These are phyloP conservation scores for Mortierella sp. DNA, from an alignment of 371 early-diverging fungal genomes.

Conservation along the genomic window DNA sequence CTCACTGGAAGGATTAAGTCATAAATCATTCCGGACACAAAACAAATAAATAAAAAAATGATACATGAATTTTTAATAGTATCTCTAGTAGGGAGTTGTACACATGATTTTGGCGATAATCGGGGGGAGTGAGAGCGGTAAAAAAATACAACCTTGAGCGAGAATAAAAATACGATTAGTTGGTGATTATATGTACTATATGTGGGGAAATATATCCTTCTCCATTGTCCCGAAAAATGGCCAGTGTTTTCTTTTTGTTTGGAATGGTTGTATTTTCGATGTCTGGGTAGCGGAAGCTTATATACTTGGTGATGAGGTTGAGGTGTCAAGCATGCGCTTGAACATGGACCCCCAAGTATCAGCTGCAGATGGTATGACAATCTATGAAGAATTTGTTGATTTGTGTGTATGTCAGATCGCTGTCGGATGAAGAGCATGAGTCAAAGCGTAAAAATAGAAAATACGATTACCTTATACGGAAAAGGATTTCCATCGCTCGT, in stretches of 20 bases:
- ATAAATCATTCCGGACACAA: background rate
- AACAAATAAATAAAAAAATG: background rate
- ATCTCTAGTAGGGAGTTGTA: background rate
- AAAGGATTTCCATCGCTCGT: constrained; percentile 86
- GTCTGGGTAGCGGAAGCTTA: background rate
- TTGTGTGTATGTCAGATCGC: background rate
- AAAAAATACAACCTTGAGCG: too few species aligned
- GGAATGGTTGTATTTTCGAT: background rate
- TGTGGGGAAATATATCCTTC: too few species aligned
- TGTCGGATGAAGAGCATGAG: background rate
- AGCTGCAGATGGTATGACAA: constrained; percentile 58
- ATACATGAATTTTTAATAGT: background rate
- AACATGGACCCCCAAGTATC: constrained; percentile 68
- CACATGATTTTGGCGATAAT: background rate
- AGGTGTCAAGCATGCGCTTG: constrained; percentile 59
- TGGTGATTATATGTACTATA: too few species aligned
- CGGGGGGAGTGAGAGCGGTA: too few species aligned
- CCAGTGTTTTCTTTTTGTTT: background rate
- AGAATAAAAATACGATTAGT: background rate
- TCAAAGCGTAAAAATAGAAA: background rate
- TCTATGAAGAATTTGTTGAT: constrained; percentile 23
- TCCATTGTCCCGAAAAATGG: background rate
- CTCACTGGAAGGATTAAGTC: background rate
- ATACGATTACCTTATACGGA: constrained; percentile 79
- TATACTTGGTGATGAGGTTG: constrained; percentile 39